These are phyloP conservation scores for Sarcodon sp. DNA, from an alignment of 768 basidiomycete genomes.

Conservation along the genomic window DNA sequence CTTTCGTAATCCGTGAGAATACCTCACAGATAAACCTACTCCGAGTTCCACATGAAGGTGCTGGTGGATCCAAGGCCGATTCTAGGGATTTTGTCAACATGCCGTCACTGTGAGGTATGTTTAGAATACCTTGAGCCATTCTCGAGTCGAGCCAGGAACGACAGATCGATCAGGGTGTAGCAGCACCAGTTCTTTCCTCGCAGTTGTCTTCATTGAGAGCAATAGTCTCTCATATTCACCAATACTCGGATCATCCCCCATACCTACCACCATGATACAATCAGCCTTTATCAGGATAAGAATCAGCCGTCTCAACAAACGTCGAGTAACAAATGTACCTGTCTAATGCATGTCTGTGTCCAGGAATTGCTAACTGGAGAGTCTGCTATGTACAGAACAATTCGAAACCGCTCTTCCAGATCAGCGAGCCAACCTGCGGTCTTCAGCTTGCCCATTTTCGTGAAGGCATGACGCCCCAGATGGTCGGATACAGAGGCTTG, in stretches of 20 bases:
- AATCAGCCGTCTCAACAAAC: no score
- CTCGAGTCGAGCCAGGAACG: conserved; percentile 80
- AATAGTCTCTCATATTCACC: conserved; percentile 94
- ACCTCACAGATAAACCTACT: conserved; percentile 24
- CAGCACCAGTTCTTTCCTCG: conserved; percentile 92
- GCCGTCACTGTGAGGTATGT: not conserved
- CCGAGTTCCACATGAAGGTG: conserved; percentile 92
- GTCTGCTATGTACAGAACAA: conserved; percentile 92
- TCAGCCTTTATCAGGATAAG: conserved; percentile 45
- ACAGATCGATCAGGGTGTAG: conserved; percentile 89
- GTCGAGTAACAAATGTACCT: conserved; percentile 31
- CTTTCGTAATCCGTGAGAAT: not conserved
- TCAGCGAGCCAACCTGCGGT: conserved; percentile 91
- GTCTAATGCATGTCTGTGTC: conserved; percentile 97
- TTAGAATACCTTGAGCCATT: conserved; percentile 76
- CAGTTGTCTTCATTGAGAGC: conserved; percentile 93
- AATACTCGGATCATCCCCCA: conserved; percentile 82
- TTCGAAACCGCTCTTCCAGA: conserved; percentile 86
- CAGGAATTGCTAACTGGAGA: conserved; percentile 91
- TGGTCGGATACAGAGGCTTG: conserved; percentile 89
- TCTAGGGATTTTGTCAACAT: conserved; percentile 29
- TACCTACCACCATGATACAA: conserved; percentile 86
- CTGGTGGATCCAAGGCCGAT: conserved; percentile 91
- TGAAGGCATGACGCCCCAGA: conserved; percentile 91
- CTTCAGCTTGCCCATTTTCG: conserved; percentile 94